Evolutionary conservation across 768 basidiomycete genomes (phyloP), one percentile per base, ranked within the genome.

Genomic region (Galerina sulciceps): DNA sequence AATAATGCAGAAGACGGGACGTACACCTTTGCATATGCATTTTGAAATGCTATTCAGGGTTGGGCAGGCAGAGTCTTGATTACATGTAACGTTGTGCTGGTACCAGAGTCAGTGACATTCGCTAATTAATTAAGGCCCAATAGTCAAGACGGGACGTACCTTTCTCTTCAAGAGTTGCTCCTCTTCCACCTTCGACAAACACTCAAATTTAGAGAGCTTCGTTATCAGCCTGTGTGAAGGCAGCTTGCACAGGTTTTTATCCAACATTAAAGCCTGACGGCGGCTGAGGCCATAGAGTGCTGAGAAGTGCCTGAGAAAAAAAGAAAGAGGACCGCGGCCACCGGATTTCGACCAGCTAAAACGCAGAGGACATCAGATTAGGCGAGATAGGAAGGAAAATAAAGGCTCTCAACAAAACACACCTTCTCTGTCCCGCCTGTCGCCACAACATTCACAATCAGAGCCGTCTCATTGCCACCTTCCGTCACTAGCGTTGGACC

Each of bases 381-480:
- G 31, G 22, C 55, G 4, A 35, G 35, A 0, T 17, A 8, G 2
- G 40, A 11, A 50, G n/a, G 36, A 5, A 10, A 14, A 13, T 36
- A 36, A 22, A n/a, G 11, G 17, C 26, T 17, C 8, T 23, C 10
- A 18, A 44, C 36, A 2, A 14, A 14, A 18, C 55, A 23, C 53
- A 71, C 69, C 70, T 87, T 85, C 70, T 89, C 88, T 37, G 87
- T 83, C 51, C 87, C 85, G 36, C 86, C 86, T 35, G 88, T 84
- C 44, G 87, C 87, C 79, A 22, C 79, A 22, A 88, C 87, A 62
- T 89, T 89, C 53, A 88, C 81, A 60, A 88, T 87, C 70, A 88
- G 87, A 69, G 85, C 86, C 10, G 74, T 70, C 35, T 75, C 84
- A 66, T 70, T 74, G 57, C 79, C n/a, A n/a, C n/a, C n/a, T n/a